A percentile compares a stretch with the other conserved stretches of the same genome.
Conservation (phyloP, 2,329 filamentous ascomycete genomes). For the Macroventuria anomochaeta region DNA sequence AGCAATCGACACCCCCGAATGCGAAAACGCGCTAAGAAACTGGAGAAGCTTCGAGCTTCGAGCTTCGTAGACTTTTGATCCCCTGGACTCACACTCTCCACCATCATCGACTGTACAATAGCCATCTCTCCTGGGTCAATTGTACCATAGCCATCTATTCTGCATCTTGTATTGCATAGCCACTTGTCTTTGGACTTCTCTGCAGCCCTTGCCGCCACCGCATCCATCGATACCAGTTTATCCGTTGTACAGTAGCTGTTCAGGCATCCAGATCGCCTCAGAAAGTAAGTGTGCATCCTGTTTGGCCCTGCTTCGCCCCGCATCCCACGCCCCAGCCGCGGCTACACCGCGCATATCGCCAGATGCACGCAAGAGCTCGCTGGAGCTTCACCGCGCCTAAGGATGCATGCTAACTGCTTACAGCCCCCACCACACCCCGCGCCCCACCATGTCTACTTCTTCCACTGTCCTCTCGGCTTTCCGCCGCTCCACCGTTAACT, state of each 20-base stretch:
- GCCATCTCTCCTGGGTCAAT: slow-evolving; percentile 17
- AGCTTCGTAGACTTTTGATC: slow-evolving; percentile 6
- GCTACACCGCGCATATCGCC: slow-evolving; percentile 4
- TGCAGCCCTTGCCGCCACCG: slow-evolving; percentile 16
- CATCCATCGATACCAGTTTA: background rate
- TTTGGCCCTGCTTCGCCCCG: background rate
- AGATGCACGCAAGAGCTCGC: slow-evolving; percentile 3
- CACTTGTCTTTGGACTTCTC: slow-evolving; percentile 39
- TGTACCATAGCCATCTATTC: slow-evolving; percentile 38
- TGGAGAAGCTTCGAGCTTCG: slow-evolving; percentile 15
- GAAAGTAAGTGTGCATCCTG: slow-evolving; percentile 6
- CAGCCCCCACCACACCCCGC: slow-evolving; percentile 28
- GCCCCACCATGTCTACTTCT: slow-evolving; percentile 38
- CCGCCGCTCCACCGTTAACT: slow-evolving; percentile 37
- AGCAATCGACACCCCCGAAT: too few relatives aligned
- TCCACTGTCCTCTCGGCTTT: slow-evolving; percentile 42
- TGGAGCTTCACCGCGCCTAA: slow-evolving; percentile 19
- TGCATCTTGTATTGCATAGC: slow-evolving; percentile 38
- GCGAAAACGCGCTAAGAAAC: slow-evolving; percentile 11
- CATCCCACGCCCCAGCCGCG: slow-evolving; percentile 1
- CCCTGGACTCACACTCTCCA: slow-evolving; percentile 6
- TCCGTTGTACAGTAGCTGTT: slow-evolving; percentile 20
- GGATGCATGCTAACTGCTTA: slow-evolving; percentile 23
- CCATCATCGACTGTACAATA: slow-evolving; percentile 14
- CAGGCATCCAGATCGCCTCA: background rate